These are phyloP conservation scores for Scleroderma citrinum DNA, from an alignment of 768 basidiomycete species.

Conservation along the genomic window DNA sequence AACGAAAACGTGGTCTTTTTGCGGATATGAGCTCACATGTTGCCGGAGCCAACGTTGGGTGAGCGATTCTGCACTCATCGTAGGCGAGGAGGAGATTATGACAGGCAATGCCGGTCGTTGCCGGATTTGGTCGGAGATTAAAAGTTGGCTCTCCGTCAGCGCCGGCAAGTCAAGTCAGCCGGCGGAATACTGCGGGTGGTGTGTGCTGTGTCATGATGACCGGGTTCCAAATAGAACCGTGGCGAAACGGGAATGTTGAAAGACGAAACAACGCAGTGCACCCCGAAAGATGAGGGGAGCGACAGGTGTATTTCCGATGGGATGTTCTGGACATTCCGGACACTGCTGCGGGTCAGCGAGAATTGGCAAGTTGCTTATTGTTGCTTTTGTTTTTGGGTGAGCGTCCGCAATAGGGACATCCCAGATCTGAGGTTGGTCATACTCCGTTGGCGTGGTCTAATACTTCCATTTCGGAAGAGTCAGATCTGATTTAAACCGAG, in stretches of 20 bases:
- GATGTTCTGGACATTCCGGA: background rate
- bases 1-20: constrained; percentile 49
- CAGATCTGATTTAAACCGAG: no score
- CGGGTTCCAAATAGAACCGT: background rate
- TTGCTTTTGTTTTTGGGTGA: background rate
- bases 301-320: background rate
- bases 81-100: background rate
- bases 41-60: constrained; percentile 61
- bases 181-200: background rate
- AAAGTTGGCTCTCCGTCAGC: constrained; percentile 2
- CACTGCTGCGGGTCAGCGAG: background rate
- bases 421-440: constrained; percentile 5
- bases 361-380: background rate
- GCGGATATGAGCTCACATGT: constrained; percentile 51
- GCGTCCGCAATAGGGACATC: background rate
- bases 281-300: background rate
- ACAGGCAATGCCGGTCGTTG: background rate
- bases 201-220: background rate
- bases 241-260: background rate
- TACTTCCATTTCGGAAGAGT: constrained; percentile 38
- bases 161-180: background rate
- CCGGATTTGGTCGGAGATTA: background rate
- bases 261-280: background rate
- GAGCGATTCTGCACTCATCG: constrained; percentile 30
- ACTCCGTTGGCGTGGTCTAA: constrained; percentile 44